Evolutionary conservation across 257 asterid species (phyloP), one percentile per base, ranked within the genome.

Genomic region (Eustoma russellianum): DNA sequence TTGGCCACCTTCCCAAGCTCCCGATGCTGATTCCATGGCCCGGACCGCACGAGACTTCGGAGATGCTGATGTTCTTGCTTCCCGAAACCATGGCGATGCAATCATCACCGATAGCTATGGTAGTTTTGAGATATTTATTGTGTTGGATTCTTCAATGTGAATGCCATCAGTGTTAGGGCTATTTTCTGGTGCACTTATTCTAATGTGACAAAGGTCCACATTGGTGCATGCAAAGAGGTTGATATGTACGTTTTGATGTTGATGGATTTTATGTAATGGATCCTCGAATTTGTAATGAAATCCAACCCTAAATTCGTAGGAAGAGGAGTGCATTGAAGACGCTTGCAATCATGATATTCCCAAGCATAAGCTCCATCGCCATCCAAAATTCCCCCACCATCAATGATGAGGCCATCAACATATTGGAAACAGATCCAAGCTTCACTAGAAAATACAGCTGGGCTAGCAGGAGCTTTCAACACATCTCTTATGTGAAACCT

Each of bases 401-500:
- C 53, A 13, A 88, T 67, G 12, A 57, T 68, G 63, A 88, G 43
- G 15, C 50, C 18, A 13, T 75, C 48, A n/a, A 88, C 18, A 18
- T 77, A 77, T 6, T 64, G 81, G 55, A 88, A 88, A 6, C 77
- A 86, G 15, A 88, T 85, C 97, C 97, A 88, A 0, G 88, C 77
- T 28, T 77, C 49, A 0, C 56, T 47, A 9, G 28, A 52, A 53
- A 80, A 67, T 30, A 30, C n/a, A 2, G 45, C 13, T 0, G 75
- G 78, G 12, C 66, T 53, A 18, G 72, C 59, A 0, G 94, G 74
- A 54, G 95, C 97, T 47, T 17, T 61, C 0, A 88, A 66, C 0
- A 57, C 62, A 12, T 94, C 97, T 45, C 55, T 58, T 2, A 80
- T 70, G 5, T 66, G 2, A 70, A 1, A n/a, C 9, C 51, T n/a